A percentile compares a stretch with the other conserved stretches of the same genome.
These are phyloP conservation scores for Scheffersomyces cryptocercus DNA, from an alignment of 1,139 yeast genomes.

Conservation along the genomic window DNA sequence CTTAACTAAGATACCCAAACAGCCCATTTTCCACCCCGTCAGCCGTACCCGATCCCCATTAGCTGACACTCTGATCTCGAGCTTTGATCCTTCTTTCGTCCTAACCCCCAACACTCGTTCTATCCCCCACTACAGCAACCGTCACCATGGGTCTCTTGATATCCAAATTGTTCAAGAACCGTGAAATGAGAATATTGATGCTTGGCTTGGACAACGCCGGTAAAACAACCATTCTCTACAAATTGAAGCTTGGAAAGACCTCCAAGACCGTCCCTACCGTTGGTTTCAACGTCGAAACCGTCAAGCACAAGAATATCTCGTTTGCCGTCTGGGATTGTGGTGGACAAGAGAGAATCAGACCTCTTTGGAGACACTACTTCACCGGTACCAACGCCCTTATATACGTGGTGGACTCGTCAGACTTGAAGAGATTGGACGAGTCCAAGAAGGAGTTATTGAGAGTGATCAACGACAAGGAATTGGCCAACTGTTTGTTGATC, in stretches of 20 bases:
- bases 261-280: conserved; percentile 90
- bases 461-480: conserved; percentile 77
- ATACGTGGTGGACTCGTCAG: conserved; percentile 86
- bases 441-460: conserved; percentile 77
- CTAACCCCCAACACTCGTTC: too few species aligned
- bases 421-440: conserved; percentile 69
- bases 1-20: too few species aligned
- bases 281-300: conserved; percentile 92
- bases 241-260: conserved; percentile 71
- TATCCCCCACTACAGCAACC: not conserved
- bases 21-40: too few species aligned
- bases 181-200: conserved; percentile 75
- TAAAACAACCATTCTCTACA: conserved; percentile 77
- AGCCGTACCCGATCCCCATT: too few species aligned
- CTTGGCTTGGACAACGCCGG: conserved; percentile 93
- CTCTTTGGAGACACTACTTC: conserved; percentile 93
- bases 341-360: conserved; percentile 89
- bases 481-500: conserved; percentile 73
- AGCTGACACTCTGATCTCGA: too few species aligned
- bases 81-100: too few species aligned
- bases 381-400: conserved; percentile 94
- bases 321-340: conserved; percentile 98
- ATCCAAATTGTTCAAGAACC: conserved; percentile 42
- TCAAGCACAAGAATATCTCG: conserved; percentile 80
- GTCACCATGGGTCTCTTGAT: conserved; percentile 14